These are phyloP conservation scores for Penicillium sp. DNA, from an alignment of 2,329 filamentous ascomycete genomes.

Conservation along the genomic window DNA sequence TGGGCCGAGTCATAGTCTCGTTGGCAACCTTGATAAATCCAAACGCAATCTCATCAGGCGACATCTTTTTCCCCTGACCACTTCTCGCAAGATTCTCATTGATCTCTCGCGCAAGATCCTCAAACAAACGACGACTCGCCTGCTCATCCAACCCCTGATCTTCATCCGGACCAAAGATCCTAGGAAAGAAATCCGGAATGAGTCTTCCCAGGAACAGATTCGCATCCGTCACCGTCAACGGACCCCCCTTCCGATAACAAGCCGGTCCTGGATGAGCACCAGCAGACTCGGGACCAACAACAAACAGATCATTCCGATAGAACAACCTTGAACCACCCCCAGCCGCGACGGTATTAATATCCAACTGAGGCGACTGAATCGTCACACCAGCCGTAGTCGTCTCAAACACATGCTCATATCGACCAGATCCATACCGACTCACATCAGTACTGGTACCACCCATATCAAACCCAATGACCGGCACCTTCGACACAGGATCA, in stretches of 20 bases:
- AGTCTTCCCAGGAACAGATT: slow-evolving; percentile 84
- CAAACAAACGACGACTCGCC: slow-evolving; percentile 72
- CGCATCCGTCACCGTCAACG: slow-evolving; percentile 90
- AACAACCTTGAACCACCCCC: slow-evolving; percentile 73
- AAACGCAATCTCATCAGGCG: slow-evolving; percentile 79
- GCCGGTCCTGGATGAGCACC: slow-evolving; percentile 88
- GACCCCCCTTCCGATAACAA: slow-evolving; percentile 88
- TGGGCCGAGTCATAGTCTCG: slow-evolving; percentile 87
- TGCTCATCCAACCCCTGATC: slow-evolving; percentile 74
- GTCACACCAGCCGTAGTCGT: slow-evolving; percentile 88
- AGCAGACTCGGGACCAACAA: slow-evolving; percentile 87
- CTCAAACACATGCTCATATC: slow-evolving; percentile 90
- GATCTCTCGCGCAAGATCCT: slow-evolving; percentile 74
- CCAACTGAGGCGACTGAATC: slow-evolving; percentile 84
- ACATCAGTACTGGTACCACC: slow-evolving; percentile 90
- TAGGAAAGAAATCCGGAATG: slow-evolving; percentile 87
- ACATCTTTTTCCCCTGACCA: slow-evolving; percentile 54
- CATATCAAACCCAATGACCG: slow-evolving; percentile 94
- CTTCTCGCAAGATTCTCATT: slow-evolving; percentile 62
- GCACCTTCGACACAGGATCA: slow-evolving; percentile 74
- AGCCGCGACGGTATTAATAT: slow-evolving; percentile 90
- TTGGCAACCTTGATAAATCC: slow-evolving; percentile 90
- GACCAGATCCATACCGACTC: slow-evolving; percentile 78
- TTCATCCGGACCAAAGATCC: slow-evolving; percentile 86
- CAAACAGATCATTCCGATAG: slow-evolving; percentile 58